Conservation (phyloP, 805 yeast genomes). For the Schwanniomyces sp. region DNA sequence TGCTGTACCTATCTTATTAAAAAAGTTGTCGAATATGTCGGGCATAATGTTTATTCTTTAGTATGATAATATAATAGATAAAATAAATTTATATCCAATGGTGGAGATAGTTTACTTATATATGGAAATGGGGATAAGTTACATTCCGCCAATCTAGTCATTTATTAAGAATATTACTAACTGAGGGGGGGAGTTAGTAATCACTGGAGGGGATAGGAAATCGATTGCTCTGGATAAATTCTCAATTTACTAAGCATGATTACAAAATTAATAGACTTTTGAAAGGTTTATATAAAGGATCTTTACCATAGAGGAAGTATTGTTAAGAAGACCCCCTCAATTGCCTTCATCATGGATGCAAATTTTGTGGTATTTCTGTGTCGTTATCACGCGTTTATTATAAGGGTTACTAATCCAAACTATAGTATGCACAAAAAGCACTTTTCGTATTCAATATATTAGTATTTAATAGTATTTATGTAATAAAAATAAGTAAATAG, state of each 20-base stretch:
- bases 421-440: neutral
- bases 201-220: neutral
- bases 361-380: neutral
- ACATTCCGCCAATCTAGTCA: neutral
- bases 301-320: neutral
- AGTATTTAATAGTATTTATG: too few relatives aligned
- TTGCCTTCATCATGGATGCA: neutral
- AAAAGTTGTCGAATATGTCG: constrained; percentile 42
- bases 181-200: neutral
- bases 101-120: neutral
- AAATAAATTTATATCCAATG: neutral
- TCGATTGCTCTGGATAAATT: neutral
- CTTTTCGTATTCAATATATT: neutral
- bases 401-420: neutral
- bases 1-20: constrained; percentile 28
- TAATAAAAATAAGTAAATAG: neutral
- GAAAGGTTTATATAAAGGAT: too few relatives aligned
- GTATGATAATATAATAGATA: neutral
- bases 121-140: neutral
- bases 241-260: too few relatives aligned
- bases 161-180: neutral
- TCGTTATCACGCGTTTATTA: neutral
- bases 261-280: too few relatives aligned
- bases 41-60: neutral
- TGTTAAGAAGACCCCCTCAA: too few relatives aligned